phyloP scores from a whole-genome alignment of 495 filamentous ascomycete species.

The Friedmanniomyces simplex region DNA sequence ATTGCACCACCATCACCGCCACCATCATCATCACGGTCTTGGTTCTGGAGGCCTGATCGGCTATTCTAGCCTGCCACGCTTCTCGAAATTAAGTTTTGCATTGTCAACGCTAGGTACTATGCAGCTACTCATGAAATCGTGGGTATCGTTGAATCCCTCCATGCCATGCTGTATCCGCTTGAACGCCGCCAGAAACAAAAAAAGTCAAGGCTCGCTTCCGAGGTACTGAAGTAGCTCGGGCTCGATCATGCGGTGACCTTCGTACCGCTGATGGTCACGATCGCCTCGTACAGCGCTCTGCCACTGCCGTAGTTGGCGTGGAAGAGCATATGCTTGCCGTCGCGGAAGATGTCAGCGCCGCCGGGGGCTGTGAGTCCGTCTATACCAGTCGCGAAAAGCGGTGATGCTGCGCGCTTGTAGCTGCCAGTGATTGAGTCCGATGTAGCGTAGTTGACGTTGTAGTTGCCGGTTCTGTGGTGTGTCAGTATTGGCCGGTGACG shows the following conservation, averaged over 20 bases:
- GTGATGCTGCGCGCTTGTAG: conserved; percentile 9
- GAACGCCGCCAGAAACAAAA: neutral
- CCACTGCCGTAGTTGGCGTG: conserved; percentile 12
- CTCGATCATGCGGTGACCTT: neutral
- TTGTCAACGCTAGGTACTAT: too few species aligned
- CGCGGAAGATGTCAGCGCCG: conserved; percentile 14
- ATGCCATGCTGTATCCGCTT: neutral
- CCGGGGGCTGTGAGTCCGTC: conserved; percentile 16
- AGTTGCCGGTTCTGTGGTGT: neutral
- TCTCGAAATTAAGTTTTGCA: too few species aligned
- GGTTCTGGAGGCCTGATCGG: too few species aligned
- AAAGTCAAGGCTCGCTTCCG: too few species aligned
- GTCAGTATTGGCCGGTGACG: too few species aligned
- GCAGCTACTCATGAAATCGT: neutral
- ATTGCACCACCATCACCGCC: too few species aligned
- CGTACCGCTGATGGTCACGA: conserved; percentile 5
- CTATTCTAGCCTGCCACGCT: too few species aligned
- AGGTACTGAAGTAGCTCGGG: too few species aligned
- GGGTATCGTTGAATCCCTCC: neutral
- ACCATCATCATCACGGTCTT: too few species aligned
- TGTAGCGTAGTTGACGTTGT: conserved; percentile 21
- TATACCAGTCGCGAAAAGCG: conserved; percentile 20
- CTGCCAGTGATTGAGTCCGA: conserved; percentile 9
- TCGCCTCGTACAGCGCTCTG: conserved; percentile 13
- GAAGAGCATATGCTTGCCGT: conserved; percentile 22